A percentile compares a stretch with the other conserved stretches of the same genome.
Conservation (phyloP, 1,284 basidiomycete species). For the Bjerkandera adusta region DNA sequence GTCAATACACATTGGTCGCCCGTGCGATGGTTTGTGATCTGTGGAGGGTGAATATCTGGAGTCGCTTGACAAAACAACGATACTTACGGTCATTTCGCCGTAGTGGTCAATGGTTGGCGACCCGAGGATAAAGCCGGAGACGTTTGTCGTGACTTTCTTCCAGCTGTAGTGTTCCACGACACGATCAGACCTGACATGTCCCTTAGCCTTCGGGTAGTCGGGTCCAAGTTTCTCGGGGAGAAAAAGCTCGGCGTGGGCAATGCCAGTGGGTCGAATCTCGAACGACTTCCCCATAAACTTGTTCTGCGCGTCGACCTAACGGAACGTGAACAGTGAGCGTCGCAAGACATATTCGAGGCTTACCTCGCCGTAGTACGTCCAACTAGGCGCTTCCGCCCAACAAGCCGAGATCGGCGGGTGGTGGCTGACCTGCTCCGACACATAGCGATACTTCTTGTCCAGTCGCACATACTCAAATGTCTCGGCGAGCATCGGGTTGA, state of each 20-base stretch:
- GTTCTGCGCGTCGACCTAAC: constrained; percentile 85
- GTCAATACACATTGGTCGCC: constrained; percentile 88
- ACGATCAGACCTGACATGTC: constrained; percentile 41
- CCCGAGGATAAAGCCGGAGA: constrained; percentile 94
- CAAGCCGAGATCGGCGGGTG: constrained; percentile 98
- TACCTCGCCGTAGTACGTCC: constrained; percentile 93
- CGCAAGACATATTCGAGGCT: constrained; percentile 4
- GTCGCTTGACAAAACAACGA: neutral
- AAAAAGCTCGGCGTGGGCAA: constrained; percentile 87
- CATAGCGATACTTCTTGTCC: constrained; percentile 89
- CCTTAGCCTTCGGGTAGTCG: constrained; percentile 53
- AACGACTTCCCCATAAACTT: constrained; percentile 97
- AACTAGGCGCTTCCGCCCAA: constrained; percentile 86
- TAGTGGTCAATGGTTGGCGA: constrained; percentile 96
- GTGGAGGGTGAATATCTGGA: constrained; percentile 10
- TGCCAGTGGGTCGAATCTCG: constrained; percentile 93
- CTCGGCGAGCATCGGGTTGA: constrained; percentile 92
- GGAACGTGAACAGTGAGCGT: neutral
- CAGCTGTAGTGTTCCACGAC: constrained; percentile 86
- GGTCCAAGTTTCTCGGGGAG: constrained; percentile 68
- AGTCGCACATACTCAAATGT: constrained; percentile 93
- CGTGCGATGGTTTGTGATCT: constrained; percentile 91
- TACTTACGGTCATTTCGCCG: constrained; percentile 86
- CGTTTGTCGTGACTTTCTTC: constrained; percentile 94
- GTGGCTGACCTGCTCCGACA: constrained; percentile 95